Evolutionary conservation across 306 rosid genomes (phyloP).

Genomic region (Medicago arabica): DNA sequence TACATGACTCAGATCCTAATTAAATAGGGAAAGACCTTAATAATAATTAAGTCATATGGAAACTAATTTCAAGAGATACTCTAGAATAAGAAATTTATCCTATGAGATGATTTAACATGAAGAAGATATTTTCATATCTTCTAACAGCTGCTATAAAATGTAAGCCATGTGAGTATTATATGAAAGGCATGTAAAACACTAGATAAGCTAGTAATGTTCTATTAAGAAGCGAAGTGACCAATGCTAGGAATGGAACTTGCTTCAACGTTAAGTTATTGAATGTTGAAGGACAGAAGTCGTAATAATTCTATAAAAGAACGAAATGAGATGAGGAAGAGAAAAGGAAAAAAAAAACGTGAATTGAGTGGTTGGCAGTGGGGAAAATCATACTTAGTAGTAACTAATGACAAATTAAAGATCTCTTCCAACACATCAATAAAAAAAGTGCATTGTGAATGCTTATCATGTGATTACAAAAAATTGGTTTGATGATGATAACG

Average conservation of each 20-base stretch:
- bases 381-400: neutral
- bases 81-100: neutral
- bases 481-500: slow-evolving; percentile 9
- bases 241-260: slow-evolving; percentile 18
- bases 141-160: neutral
- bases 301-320: neutral
- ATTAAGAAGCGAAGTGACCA: slow-evolving; percentile 31
- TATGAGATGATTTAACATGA: neutral
- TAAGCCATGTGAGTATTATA: slow-evolving; percentile 1
- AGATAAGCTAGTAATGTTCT: slow-evolving; percentile 25
- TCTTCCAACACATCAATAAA: slow-evolving; percentile 10
- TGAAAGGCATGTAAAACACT: slow-evolving; percentile 31
- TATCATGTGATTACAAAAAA: slow-evolving; percentile 27
- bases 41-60: neutral
- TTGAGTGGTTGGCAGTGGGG: slow-evolving; percentile 3
- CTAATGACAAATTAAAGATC: slow-evolving; percentile 5
- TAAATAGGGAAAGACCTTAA: neutral
- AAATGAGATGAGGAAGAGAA: slow-evolving; percentile 13
- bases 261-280: slow-evolving; percentile 13
- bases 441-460: neutral
- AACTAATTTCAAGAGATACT: neutral
- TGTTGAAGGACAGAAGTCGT: slow-evolving; percentile 19
- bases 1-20: neutral
- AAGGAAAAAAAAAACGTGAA: neutral
- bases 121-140: neutral